phyloP scores from a whole-genome alignment of 768 basidiomycete genomes.

The Filobasidium floriforme region DNA sequence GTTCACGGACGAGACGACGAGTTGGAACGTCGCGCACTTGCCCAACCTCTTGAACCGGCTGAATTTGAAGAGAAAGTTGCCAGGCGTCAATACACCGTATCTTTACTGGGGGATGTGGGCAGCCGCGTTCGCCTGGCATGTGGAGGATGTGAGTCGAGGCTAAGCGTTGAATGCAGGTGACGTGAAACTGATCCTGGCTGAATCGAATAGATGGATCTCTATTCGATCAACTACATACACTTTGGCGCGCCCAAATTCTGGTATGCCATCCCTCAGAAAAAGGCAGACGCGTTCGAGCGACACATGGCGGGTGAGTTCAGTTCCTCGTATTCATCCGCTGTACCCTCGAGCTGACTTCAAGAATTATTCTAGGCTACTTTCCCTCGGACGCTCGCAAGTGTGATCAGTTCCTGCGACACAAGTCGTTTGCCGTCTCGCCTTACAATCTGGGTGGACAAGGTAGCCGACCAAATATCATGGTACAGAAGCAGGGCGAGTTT shows the following conservation, averaged over 20 bases:
- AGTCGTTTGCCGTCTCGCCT: slow-evolving; percentile 88
- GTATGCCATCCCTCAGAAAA: slow-evolving; percentile 89
- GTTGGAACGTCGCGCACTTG: slow-evolving; percentile 92
- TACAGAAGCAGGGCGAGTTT: slow-evolving; percentile 91
- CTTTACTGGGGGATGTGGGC: slow-evolving; percentile 99
- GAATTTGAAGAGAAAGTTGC: slow-evolving; percentile 60
- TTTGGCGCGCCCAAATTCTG: slow-evolving; percentile 92
- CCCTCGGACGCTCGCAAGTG: slow-evolving; percentile 77
- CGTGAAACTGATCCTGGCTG: no score
- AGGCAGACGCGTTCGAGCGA: slow-evolving; percentile 72
- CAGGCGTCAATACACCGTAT: slow-evolving; percentile 95
- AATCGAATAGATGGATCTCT: slow-evolving; percentile 68
- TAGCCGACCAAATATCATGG: slow-evolving; percentile 73
- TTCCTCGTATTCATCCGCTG: not conserved
- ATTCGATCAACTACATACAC: slow-evolving; percentile 98
- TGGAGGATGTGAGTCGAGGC: slow-evolving; percentile 60
- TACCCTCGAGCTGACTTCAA: not conserved
- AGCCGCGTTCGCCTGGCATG: slow-evolving; percentile 97
- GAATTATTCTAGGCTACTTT: slow-evolving; percentile 62
- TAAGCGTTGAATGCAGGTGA: not conserved
- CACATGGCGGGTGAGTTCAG: slow-evolving; percentile 67
- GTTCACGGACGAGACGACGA: slow-evolving; percentile 62
- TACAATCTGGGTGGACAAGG: slow-evolving; percentile 68
- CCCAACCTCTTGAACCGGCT: slow-evolving; percentile 77
- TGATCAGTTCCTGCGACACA: slow-evolving; percentile 91